Evolutionary conservation across 1,139 yeast genomes (phyloP).

Genomic region (Hanseniaspora sp.): DNA sequence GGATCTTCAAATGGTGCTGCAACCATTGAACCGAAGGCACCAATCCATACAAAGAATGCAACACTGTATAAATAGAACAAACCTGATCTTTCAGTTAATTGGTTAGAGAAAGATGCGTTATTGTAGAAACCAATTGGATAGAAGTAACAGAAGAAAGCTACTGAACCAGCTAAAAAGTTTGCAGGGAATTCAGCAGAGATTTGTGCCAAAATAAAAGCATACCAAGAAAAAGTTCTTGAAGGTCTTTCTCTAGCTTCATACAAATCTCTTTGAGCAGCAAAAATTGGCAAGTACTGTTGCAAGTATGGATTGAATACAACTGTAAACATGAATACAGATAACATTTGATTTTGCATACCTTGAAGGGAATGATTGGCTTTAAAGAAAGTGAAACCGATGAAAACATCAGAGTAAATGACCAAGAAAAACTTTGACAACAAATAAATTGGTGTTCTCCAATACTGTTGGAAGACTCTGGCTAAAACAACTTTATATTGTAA

Average conservation of each 20-base stretch:
- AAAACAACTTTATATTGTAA: slow-evolving; percentile 48
- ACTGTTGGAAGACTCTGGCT: slow-evolving; percentile 44
- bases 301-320: slow-evolving; percentile 42
- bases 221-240: slow-evolving; percentile 54
- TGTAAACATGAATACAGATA: slow-evolving; percentile 58
- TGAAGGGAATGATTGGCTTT: slow-evolving; percentile 51
- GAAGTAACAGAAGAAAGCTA: slow-evolving; percentile 65
- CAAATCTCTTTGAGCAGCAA: slow-evolving; percentile 53
- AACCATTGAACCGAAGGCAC: slow-evolving; percentile 53
- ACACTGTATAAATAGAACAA: slow-evolving; percentile 50
- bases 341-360: slow-evolving; percentile 57
- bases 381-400: slow-evolving; percentile 52
- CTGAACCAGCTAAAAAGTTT: slow-evolving; percentile 53
- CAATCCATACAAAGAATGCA: slow-evolving; percentile 47
- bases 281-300: slow-evolving; percentile 55
- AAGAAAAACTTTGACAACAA: slow-evolving; percentile 56
- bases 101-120: slow-evolving; percentile 48
- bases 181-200: slow-evolving; percentile 66
- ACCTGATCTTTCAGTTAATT: slow-evolving; percentile 50
- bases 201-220: slow-evolving; percentile 47
- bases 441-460: slow-evolving; percentile 68
- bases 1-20: slow-evolving; percentile 36
- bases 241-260: slow-evolving; percentile 91
- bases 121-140: slow-evolving; percentile 64
- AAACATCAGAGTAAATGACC: slow-evolving; percentile 36